Evolutionary conservation across 371 early-diverging fungal species (phyloP).

Genomic region (Mortierella sp.): DNA sequence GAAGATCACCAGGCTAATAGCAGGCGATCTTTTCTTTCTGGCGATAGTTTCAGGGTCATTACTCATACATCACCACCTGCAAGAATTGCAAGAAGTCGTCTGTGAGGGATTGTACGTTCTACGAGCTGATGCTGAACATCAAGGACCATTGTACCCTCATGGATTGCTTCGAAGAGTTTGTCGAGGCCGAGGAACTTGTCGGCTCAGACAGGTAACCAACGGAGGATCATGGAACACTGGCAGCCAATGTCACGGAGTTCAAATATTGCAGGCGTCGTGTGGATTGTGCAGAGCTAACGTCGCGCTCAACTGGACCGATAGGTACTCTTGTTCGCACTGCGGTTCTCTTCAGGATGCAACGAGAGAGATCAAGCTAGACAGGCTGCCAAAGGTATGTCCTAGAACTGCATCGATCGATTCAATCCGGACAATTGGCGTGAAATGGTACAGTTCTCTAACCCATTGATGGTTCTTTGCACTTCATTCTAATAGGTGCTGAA

Average conservation of each 20-base stretch:
- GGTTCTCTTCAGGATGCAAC: slow-evolving; percentile 55
- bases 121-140: slow-evolving; percentile 53
- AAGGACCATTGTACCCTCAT: slow-evolving; percentile 43
- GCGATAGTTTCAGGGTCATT: slow-evolving; percentile 52
- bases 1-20: background rate
- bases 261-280: background rate
- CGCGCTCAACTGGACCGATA: background rate
- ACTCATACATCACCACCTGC: slow-evolving; percentile 55
- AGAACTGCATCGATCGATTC: too few relatives aligned
- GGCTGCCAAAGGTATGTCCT: slow-evolving; percentile 43
- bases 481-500: slow-evolving; percentile 50
- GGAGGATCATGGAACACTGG: background rate
- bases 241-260: background rate
- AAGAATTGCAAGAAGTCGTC: slow-evolving; percentile 43
- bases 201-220: slow-evolving; percentile 43
- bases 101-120: slow-evolving; percentile 37
- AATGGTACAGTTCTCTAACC: background rate
- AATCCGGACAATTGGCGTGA: background rate
- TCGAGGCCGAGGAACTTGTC: slow-evolving; percentile 45
- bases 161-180: slow-evolving; percentile 54
- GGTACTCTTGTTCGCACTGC: slow-evolving; percentile 45
- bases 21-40: background rate
- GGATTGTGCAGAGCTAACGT: background rate
- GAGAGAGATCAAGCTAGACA: slow-evolving; percentile 39
- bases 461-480: background rate